Evolutionary conservation across 192 early-diverging fungal species (phyloP), one percentile per base, ranked within the genome.

Genomic region (Thamnidium elegans): DNA sequence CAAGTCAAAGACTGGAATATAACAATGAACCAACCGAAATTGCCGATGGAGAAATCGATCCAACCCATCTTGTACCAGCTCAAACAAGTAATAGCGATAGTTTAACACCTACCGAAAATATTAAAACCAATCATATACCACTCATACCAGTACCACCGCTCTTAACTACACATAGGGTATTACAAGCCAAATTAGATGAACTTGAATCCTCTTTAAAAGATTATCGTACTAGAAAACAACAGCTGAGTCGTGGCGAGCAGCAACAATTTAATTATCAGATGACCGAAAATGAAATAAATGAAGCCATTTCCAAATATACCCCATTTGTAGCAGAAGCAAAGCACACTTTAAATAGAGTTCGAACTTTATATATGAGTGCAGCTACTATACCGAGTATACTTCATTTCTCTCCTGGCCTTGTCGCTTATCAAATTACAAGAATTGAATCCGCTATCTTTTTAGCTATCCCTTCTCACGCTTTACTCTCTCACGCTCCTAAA

Each of bases 381-480:
- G 79, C 77, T 8, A 69, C 72, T 36, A 68, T 78, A 42, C 77
- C 79, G 1, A 78, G 66, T 43, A 76, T 84, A 26, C 72, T 81
- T 13, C 80, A 82, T 48, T 87, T 84, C 60, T 71, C 80, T 3
- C 78, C 84, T 5, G 77, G 84, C 46, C 72, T 84, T 17, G 75
- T 87, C 15, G 83, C 88, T 5, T 87, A 81, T 67, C 82, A 87
- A 55, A 75, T 90, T 20, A 82, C 83, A 47, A 65, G 84, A 9
- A 82, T 87, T 23, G 89, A 90, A 44, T 84, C 86, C 9, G 74
- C 74, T 30, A 78, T 90, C 21, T 86, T 90, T 58, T 62, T 79
- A 51, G 66, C 82, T 54, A 84, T 90, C 26, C 70, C 79, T 43
- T 79, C 84, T 3, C 20, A 53, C 3, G 80, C 86, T 36, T 61